Base-by-base conservation (phyloP, 2,329 filamentous ascomycete species). In the Thielaviopsis musarum region DNA sequence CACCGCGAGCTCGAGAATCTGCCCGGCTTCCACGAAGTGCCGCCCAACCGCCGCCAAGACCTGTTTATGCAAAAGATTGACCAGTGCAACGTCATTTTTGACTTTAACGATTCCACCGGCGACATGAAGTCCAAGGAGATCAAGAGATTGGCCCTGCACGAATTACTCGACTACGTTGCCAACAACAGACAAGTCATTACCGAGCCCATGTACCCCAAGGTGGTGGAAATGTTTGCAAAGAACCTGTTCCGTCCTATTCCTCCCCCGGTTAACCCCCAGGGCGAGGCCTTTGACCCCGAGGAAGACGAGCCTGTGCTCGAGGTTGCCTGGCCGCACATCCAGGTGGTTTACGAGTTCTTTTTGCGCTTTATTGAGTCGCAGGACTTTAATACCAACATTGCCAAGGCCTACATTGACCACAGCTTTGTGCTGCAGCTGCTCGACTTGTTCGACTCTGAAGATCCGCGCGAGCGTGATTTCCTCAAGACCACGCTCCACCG, bases 51-150 rank as follows among this genome's bases (percentile, higher is more conserved):
- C 64, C 83, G 93, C 63, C 91, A 96, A 73, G 91, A 97, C 66
- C 81, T 98, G 19, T 98, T 98, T 74, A 96, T 98, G 91, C 91
- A 97, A 70, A 98, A 98, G 78, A 93, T 98, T 66, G 93, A 97
- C 68, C 93, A 98, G 71, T 98, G 93, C 77, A 98, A 98, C 70
- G 94, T 98, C 75, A 98, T 98, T 67, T 98, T 98, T 70, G 93
- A 98, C 74, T 98, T 98, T 75, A 98, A 97, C 70, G 93, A 98
- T 72, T 89, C 91, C 55, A 95, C 88, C 65, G 91, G 86, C 65
- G 93, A 98, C 70, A 97, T 98, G 91, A 98, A 98, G 73, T 95
- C 91, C 54, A 98, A 98, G 76, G 93, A 98, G 74, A 97, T 98
- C 78, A 98, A 98, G 77, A 83, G 93, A 68, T 76, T 98, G 65